Evolutionary conservation across 768 basidiomycete species (phyloP).

Genomic region (Gymnopilus junonius): DNA sequence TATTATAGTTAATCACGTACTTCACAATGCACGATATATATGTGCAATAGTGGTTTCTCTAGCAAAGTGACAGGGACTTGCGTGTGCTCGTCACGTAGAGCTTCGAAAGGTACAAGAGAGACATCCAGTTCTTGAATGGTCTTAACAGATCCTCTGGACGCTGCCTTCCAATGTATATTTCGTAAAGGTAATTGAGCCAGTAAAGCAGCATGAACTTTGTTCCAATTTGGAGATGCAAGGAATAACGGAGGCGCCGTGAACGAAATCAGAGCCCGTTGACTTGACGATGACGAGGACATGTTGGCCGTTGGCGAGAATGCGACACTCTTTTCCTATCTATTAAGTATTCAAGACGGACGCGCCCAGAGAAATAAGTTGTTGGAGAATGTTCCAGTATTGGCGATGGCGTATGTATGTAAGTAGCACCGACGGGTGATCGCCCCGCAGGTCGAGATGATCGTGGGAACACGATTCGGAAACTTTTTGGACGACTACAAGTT

Average conservation of each 20-base stretch:
- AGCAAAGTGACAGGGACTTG: constrained; percentile 79
- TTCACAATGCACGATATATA: constrained; percentile 89
- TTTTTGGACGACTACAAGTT: constrained; percentile 12
- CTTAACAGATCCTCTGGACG: constrained; percentile 68
- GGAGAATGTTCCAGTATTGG: background rate
- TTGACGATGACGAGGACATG: constrained; percentile 30
- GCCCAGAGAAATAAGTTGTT: background rate
- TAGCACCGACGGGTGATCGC: constrained; percentile 6
- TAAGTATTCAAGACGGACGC: background rate
- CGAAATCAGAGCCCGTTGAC: constrained; percentile 64
- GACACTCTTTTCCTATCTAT: background rate
- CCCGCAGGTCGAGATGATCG: constrained; percentile 21
- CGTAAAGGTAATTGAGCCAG: constrained; percentile 80
- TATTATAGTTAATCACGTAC: constrained; percentile 44
- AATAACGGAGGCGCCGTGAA: constrained; percentile 68
- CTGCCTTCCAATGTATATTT: constrained; percentile 92
- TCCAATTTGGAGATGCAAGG: constrained; percentile 74
- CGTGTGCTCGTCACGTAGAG: constrained; percentile 71
- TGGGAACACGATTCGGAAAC: constrained; percentile 25
- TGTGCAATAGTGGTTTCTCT: constrained; percentile 85
- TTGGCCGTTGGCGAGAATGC: constrained; percentile 1
- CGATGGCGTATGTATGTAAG: background rate
- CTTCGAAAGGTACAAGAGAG: constrained; percentile 68
- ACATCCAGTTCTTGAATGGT: constrained; percentile 92
- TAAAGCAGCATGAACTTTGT: constrained; percentile 66